Percentiles rank a stretch among this genome's conserved stretches.
Evolutionary conservation across 2,329 filamentous ascomycete genomes (phyloP).

Genomic region (Fusarium buharicum): DNA sequence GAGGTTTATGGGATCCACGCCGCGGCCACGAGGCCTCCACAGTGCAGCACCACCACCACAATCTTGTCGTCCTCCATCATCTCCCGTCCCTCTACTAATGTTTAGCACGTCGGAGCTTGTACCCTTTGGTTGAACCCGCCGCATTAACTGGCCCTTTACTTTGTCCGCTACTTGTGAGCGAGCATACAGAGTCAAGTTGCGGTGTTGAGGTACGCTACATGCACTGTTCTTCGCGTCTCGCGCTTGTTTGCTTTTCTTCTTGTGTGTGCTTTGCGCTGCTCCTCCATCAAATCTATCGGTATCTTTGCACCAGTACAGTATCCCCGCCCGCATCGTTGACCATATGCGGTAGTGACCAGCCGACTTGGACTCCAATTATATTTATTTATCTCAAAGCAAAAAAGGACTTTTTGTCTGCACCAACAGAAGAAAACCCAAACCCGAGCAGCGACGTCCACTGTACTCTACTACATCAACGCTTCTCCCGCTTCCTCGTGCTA

Average conservation of each 20-base stretch:
- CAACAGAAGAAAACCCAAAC: too few relatives aligned
- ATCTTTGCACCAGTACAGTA: slow-evolving; percentile 19
- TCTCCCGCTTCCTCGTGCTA: neutral
- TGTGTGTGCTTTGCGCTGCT: slow-evolving; percentile 9
- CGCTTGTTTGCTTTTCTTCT: slow-evolving; percentile 38
- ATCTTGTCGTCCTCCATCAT: slow-evolving; percentile 20
- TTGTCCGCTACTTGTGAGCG: slow-evolving; percentile 27
- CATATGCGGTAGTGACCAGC: slow-evolving; percentile 34
- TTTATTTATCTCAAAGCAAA: slow-evolving; percentile 7
- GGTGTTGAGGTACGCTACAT: too few relatives aligned
- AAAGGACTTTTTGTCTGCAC: neutral
- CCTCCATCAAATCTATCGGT: slow-evolving; percentile 13
- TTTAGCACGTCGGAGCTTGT: slow-evolving; percentile 17
- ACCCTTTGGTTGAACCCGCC: slow-evolving; percentile 17
- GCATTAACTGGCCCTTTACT: slow-evolving; percentile 27
- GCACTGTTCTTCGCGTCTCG: slow-evolving; percentile 43
- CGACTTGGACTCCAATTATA: slow-evolving; percentile 22
- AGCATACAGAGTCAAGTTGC: slow-evolving; percentile 29
- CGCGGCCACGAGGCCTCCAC: slow-evolving; percentile 39
- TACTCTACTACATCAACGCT: too few relatives aligned
- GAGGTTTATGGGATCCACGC: slow-evolving; percentile 39
- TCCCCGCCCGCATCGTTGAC: slow-evolving; percentile 27
- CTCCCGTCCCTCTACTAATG: neutral
- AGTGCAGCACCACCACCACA: slow-evolving; percentile 34
- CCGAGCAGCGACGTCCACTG: too few relatives aligned